Evolutionary conservation across 495 filamentous ascomycete species (phyloP), one percentile per base, ranked within the genome.

Genomic region (Tuber calosporum): DNA sequence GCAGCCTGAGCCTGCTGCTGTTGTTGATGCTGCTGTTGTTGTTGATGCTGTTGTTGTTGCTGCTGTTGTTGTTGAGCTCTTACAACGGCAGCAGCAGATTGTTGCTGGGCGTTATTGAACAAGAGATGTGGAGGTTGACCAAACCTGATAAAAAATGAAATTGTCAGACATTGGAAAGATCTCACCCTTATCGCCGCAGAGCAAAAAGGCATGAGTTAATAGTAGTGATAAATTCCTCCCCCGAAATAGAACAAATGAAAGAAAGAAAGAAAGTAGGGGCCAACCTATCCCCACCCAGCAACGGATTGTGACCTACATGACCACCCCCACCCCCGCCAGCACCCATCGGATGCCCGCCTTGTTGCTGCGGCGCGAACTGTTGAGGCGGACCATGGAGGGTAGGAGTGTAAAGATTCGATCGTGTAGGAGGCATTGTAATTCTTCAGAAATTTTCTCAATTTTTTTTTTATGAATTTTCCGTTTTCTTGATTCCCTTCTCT

Each of bases 21-120:
- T 87, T 87, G 39, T 11, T 40, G 39, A 9, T 40, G 39, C 8
- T 40, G 39, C 1, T 40, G 81, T 87, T 90, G 68, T 86, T 87
- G 79, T 88, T 90, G 43, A n/a, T 79, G 73, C 45, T 78, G 78
- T 30, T 79, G 78, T 67, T 87, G 79, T 88, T 90, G 43, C 26
- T 79, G 73, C 45, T 78, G 78, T 30, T 79, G 78, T 67, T 76
- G 77, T 38, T 77, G 76, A 34, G 72, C 74, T 67, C 78, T 75
- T 42, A 77, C 78, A 45, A 72, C 69, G 36, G 76, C 76, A 9
- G 76, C 76, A 36, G 68, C 71, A 1, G 78, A 72, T 53, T 81
- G 78, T 15, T 73, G 73, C 68, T 76, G 79, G 39, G 75, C 72
- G 45, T 75, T 80, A 67, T 78, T 75, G 58, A 81, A 62, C 26